Conservation (phyloP, 2,329 filamentous ascomycete species). For the Xylariales sp. region DNA sequence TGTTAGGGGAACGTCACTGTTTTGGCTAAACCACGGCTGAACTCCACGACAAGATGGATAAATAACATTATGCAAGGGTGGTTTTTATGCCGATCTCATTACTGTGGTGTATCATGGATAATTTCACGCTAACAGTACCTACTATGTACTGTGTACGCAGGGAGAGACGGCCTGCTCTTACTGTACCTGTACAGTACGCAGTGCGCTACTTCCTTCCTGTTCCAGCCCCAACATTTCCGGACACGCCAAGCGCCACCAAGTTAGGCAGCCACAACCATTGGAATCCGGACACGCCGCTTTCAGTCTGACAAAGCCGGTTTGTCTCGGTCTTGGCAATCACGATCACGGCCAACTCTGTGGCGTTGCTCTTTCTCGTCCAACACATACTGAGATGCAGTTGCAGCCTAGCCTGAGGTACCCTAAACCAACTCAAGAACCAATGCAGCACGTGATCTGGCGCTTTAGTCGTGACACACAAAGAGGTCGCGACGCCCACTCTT, state of each 20-base stretch:
- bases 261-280: constrained; percentile 10
- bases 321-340: constrained; percentile 5
- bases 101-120: no score
- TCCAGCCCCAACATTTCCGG: no score
- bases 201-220: no score
- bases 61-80: no score
- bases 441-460: constrained; percentile 14
- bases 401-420: neutral
- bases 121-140: no score
- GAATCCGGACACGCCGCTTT: constrained; percentile 9
- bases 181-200: no score
- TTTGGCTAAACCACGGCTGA: no score
- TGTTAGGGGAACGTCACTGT: constrained; percentile 18
- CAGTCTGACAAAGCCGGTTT: constrained; percentile 8
- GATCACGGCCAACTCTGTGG: neutral
- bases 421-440: neutral
- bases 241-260: neutral
- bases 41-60: no score
- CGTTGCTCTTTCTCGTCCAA: neutral
- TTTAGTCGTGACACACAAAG: constrained; percentile 10
- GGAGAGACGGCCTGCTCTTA: no score
- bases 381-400: neutral
- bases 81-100: no score
- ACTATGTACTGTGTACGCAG: no score
- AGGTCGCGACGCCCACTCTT: neutral